phyloP scores from a whole-genome alignment of 371 early-diverging fungal genomes.

The Syncephalastrum contaminatum region DNA sequence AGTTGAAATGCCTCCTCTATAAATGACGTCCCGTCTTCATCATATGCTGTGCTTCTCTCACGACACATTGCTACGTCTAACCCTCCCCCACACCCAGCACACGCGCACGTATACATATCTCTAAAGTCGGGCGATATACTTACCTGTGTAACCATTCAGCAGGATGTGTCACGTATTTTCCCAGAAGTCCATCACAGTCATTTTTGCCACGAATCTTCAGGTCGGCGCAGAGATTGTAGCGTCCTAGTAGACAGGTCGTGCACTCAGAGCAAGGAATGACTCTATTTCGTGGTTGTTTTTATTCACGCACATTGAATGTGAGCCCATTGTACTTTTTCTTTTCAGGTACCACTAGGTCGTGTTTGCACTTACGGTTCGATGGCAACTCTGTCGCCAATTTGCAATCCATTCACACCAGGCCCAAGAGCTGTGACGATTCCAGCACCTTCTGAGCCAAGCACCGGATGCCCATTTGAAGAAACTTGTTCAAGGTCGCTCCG shows the following conservation, averaged over 20 bases:
- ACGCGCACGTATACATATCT: neutral
- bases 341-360: no score
- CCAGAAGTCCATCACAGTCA: constrained; percentile 3
- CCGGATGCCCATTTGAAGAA: neutral
- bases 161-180: constrained; percentile 13
- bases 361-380: constrained; percentile 9
- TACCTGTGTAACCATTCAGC: constrained; percentile 14
- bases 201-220: constrained; percentile 3
- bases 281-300: constrained; percentile 1
- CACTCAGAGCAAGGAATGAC: constrained; percentile 8
- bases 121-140: neutral
- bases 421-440: constrained; percentile 5
- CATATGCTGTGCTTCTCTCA: no score
- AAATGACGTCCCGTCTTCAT: no score
- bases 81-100: neutral
- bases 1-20: neutral
- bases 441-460: constrained; percentile 9
- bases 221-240: constrained; percentile 9
- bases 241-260: constrained; percentile 8
- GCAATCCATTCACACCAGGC: neutral
- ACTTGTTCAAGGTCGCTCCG: constrained; percentile 1
- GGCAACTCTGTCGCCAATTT: constrained; percentile 11
- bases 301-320: neutral
- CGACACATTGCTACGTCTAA: no score
- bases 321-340: no score